Base-by-base conservation (phyloP, 176 grass and related monocot genomes). In the Miscanthus lutarioriparius region DNA sequence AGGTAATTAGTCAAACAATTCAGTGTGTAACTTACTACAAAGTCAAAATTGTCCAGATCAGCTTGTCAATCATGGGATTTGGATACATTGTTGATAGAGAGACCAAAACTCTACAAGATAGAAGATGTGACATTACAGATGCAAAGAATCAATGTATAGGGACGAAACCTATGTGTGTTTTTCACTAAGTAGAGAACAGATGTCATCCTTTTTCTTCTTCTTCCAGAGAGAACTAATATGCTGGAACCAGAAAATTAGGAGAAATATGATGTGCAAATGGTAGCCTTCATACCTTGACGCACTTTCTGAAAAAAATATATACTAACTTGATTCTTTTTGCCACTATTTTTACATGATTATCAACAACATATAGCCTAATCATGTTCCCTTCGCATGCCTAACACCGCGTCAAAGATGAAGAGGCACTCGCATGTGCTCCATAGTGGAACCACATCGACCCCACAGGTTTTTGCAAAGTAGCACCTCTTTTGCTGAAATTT, bases 61-160 rank as follows among this genome's bases (percentile, higher is more conserved):
- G 61, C 47, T 59, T 25, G 39, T 77, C 38, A 16, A 70, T 30
- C 58, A 58, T 80, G 14, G 36, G 13, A 72, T 88, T 66, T 39
- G 41, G 36, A 27, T 75, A 62, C 22, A 80, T 49, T 64, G 53
- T 35, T 73, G 56, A 49, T 69, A 19, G 20, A 67, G 54, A 48
- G 19, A 72, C 45, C 77, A 41, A 54, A 40, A 83, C 19, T 65
- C 44, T 78, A 64, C 32, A 66, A 51, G 41, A 49, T 25, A 51
- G 9, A 56, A 66, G 70, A 78, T 16, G 20, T 73, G 75, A n/a
- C 28, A 74, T 22, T 89, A 69, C 39, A 70, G n/a, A 80, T 85
- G 48, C 25, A 53, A 89, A 37, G n/a, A 64, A 70, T 41, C 30
- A 62, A 85, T 38, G 1, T 37, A 28, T 62, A 62, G n/a, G 39